These are phyloP conservation scores for Argentina anserina DNA, from an alignment of 306 rosid genomes.

Conservation along the genomic window DNA sequence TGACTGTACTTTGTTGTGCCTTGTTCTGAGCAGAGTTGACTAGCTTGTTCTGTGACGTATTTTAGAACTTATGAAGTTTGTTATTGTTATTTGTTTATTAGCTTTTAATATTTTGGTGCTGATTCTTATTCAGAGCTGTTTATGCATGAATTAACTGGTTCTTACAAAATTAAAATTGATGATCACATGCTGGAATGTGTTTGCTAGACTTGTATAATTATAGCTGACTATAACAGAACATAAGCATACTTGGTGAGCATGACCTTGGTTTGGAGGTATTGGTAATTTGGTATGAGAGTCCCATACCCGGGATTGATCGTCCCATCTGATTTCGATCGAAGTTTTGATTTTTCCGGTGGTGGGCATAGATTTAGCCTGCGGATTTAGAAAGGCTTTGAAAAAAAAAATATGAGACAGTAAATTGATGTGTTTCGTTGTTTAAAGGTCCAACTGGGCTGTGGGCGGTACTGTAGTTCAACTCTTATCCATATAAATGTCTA, in stretches of 20 bases:
- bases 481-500: conserved; percentile 26
- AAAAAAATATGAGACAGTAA: no score
- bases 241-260: background rate
- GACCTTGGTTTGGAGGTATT: background rate
- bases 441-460: no score
- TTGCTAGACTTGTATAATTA: background rate
- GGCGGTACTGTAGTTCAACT: background rate
- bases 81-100: background rate
- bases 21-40: background rate
- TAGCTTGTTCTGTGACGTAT: background rate
- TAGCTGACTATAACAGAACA: background rate
- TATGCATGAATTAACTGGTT: background rate
- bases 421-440: background rate
- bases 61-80: background rate
- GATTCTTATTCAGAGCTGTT: background rate
- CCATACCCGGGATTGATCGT: no score
- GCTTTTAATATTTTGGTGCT: background rate
- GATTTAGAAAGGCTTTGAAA: no score
- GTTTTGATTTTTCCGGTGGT: no score
- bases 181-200: background rate
- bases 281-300: no score
- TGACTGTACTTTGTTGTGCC: background rate
- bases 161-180: background rate
- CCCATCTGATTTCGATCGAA: no score
- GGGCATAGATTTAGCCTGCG: no score